Conservation (phyloP, 2,329 filamentous ascomycete species). For the Dothideomycetes sp. region DNA sequence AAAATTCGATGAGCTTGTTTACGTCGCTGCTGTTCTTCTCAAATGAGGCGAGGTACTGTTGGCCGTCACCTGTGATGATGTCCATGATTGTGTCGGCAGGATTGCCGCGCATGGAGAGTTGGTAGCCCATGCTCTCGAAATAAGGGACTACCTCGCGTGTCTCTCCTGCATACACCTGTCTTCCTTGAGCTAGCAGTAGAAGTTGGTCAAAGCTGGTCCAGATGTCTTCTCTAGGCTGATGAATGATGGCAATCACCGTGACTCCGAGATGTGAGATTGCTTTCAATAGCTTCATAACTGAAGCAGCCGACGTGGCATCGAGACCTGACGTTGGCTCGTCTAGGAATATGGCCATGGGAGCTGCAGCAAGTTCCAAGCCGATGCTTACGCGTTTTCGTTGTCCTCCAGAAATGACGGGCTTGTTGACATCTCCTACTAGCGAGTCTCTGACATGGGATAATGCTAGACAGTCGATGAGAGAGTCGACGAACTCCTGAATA, state of each 20-base stretch:
- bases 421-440: slow-evolving; percentile 40
- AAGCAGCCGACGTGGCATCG: slow-evolving; percentile 45
- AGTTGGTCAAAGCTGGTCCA: slow-evolving; percentile 47
- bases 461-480: slow-evolving; percentile 43
- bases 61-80: slow-evolving; percentile 48
- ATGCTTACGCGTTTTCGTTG: slow-evolving; percentile 49
- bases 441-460: slow-evolving; percentile 42
- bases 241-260: slow-evolving; percentile 48
- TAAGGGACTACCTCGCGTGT: slow-evolving; percentile 34
- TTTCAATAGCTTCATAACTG: slow-evolving; percentile 44
- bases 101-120: slow-evolving; percentile 38
- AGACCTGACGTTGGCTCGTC: slow-evolving; percentile 23
- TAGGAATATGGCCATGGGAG: slow-evolving; percentile 36
- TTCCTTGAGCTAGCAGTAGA: slow-evolving; percentile 44
- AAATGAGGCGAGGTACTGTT: slow-evolving; percentile 29
- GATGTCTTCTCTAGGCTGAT: slow-evolving; percentile 49
- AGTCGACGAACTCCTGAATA: slow-evolving; percentile 43
- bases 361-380: slow-evolving; percentile 47
- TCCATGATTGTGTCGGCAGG: slow-evolving; percentile 50
- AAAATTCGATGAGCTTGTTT: slow-evolving; percentile 39
- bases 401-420: slow-evolving; percentile 45
- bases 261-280: slow-evolving; percentile 44
- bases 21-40: slow-evolving; percentile 31
- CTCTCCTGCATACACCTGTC: slow-evolving; percentile 43
- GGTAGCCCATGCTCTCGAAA: slow-evolving; percentile 43